Evolutionary conservation across 2,329 filamentous ascomycete species (phyloP).

Genomic region (Berkeleyomyces basicola): DNA sequence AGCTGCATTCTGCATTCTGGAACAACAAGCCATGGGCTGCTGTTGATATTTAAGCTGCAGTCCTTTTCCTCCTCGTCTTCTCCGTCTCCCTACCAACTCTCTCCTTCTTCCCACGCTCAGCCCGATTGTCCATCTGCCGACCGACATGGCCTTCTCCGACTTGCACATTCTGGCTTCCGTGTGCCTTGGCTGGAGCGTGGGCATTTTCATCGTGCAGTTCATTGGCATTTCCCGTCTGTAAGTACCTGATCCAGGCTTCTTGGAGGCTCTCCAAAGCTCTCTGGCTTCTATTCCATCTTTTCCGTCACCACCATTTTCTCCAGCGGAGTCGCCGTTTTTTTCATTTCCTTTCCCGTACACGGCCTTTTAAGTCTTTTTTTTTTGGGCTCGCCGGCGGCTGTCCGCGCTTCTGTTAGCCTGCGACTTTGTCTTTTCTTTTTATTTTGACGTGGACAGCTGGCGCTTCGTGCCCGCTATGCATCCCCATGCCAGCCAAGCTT

Average conservation of each 20-base stretch:
- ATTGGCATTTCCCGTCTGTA: constrained; percentile 43
- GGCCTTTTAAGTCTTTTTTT: background rate
- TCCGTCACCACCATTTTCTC: background rate
- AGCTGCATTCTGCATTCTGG: background rate
- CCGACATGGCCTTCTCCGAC: constrained; percentile 18
- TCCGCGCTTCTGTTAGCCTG: background rate
- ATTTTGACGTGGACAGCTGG: background rate
- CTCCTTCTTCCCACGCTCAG: background rate
- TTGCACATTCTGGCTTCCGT: constrained; percentile 27
- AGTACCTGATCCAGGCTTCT: constrained; percentile 15
- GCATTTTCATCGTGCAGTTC: constrained; percentile 36
- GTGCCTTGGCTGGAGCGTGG: constrained; percentile 35
- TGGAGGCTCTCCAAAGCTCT: too few relatives aligned
- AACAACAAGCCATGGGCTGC: background rate
- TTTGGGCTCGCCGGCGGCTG: background rate
- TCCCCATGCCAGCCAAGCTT: background rate
- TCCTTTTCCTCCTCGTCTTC: background rate
- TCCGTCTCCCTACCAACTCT: background rate
- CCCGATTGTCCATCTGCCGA: background rate
- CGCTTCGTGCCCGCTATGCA: background rate
- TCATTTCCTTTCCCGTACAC: background rate
- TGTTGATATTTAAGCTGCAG: background rate
- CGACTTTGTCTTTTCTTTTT: background rate
- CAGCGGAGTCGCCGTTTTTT: background rate
- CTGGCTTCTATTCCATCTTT: background rate